Conservation (phyloP, 2,329 filamentous ascomycete genomes). For the Pestalotiopsis sp. region DNA sequence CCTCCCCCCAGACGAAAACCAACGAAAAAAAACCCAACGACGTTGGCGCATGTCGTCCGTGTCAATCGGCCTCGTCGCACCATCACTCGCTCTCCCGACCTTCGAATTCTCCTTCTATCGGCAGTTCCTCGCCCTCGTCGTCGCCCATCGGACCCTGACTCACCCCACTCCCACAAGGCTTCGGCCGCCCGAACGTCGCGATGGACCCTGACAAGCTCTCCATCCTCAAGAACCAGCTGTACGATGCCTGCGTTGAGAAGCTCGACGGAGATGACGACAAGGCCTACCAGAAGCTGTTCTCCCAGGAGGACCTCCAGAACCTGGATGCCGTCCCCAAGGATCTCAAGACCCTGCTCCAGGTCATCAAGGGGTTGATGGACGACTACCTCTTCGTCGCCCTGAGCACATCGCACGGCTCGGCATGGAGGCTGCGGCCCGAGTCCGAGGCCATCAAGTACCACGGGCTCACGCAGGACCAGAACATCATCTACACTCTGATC, state of each 20-base stretch:
- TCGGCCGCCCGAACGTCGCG: slow-evolving; percentile 12
- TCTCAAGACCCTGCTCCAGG: slow-evolving; percentile 54
- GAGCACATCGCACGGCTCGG: slow-evolving; percentile 44
- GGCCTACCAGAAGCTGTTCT: slow-evolving; percentile 51
- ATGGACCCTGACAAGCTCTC: slow-evolving; percentile 31
- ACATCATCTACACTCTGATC: slow-evolving; percentile 85
- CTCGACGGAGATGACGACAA: slow-evolving; percentile 42
- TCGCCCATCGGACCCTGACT: slow-evolving; percentile 13
- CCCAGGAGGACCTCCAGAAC: slow-evolving; percentile 60
- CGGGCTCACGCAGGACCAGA: slow-evolving; percentile 67
- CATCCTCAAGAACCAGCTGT: slow-evolving; percentile 58
- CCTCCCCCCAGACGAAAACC: background rate
- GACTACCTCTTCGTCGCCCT: slow-evolving; percentile 62
- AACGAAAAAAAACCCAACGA: background rate
- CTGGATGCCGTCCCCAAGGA: slow-evolving; percentile 62
- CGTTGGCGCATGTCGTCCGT: slow-evolving; percentile 18
- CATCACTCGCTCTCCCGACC: slow-evolving; percentile 21
- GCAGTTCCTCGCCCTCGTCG: slow-evolving; percentile 15
- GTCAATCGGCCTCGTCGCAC: slow-evolving; percentile 23
- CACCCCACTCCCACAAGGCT: slow-evolving; percentile 6
- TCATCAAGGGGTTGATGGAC: slow-evolving; percentile 60
- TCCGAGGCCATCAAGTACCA: slow-evolving; percentile 65
- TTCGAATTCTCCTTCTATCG: slow-evolving; percentile 24
- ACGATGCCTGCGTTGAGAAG: slow-evolving; percentile 56
- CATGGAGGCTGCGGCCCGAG: slow-evolving; percentile 61